Conservation (phyloP, 2,329 filamentous ascomycete genomes). For the Diaporthe australafricana region DNA sequence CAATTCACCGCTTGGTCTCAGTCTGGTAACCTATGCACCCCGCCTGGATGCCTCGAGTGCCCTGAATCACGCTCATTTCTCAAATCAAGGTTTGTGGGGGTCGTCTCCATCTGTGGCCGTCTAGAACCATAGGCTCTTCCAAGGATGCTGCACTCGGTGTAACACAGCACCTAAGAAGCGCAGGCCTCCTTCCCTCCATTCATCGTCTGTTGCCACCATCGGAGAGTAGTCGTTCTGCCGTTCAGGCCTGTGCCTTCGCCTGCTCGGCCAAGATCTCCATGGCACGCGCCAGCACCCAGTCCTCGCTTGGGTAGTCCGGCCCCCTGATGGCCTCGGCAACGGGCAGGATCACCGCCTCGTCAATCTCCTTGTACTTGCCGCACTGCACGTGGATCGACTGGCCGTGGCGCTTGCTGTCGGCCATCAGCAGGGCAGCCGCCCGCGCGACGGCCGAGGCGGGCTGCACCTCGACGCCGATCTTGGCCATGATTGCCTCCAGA, state of each 20-base stretch:
- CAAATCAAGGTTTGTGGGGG: not conserved
- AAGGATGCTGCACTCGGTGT: not conserved
- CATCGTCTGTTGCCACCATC: not conserved
- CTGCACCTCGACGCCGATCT: slow-evolving; percentile 56
- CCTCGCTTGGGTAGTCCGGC: slow-evolving; percentile 48
- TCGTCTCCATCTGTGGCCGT: not conserved
- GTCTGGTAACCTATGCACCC: no score
- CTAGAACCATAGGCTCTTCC: not conserved
- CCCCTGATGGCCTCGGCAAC: slow-evolving; percentile 48
- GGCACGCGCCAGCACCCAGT: slow-evolving; percentile 47
- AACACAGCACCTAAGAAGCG: no score
- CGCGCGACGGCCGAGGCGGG: slow-evolving; percentile 59
- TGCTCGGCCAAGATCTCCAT: slow-evolving; percentile 17
- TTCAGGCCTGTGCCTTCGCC: slow-evolving; percentile 10
- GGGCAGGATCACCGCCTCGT: slow-evolving; percentile 55
- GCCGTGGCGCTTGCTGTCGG: slow-evolving; percentile 58
- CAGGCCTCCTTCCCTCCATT: not conserved
- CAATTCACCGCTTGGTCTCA: no score
- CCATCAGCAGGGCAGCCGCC: slow-evolving; percentile 61
- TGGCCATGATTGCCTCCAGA: slow-evolving; percentile 50
- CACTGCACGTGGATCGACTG: slow-evolving; percentile 63
- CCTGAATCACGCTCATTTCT: no score
- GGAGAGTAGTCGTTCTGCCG: not conserved
- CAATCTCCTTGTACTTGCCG: slow-evolving; percentile 64
- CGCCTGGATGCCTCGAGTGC: not conserved